Conservation (phyloP, 2,329 filamentous ascomycete species). For the Fusarium pininemorale region DNA sequence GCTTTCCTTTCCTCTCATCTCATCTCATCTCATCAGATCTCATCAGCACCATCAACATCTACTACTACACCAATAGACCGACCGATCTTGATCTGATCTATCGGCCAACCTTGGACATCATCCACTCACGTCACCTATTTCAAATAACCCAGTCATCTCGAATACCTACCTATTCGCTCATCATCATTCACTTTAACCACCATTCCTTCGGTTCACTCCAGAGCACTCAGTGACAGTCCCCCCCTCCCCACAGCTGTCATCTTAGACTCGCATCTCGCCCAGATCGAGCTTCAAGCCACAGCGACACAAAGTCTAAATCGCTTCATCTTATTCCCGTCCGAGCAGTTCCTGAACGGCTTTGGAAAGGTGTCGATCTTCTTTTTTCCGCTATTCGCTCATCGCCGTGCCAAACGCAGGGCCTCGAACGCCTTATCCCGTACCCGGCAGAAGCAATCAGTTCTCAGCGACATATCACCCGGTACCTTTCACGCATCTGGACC, state of each 20-base stretch:
- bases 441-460: slow-evolving; percentile 1
- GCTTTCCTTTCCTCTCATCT: slow-evolving; percentile 1
- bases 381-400: slow-evolving; percentile 9
- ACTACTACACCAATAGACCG: background rate
- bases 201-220: slow-evolving; percentile 29
- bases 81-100: background rate
- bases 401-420: slow-evolving; percentile 27
- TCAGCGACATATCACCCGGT: background rate
- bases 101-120: background rate
- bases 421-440: slow-evolving; percentile 30
- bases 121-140: slow-evolving; percentile 17
- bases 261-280: slow-evolving; percentile 1
- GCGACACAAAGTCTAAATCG: slow-evolving; percentile 3
- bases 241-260: slow-evolving; percentile 23
- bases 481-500: background rate
- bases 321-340: slow-evolving; percentile 12
- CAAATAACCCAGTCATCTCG: background rate
- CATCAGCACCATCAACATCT: background rate
- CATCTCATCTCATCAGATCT: slow-evolving; percentile 2
- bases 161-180: background rate
- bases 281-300: slow-evolving; percentile 20
- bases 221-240: background rate
- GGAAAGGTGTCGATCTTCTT: slow-evolving; percentile 17
- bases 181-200: slow-evolving; percentile 29
- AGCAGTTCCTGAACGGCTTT: slow-evolving; percentile 16